Evolutionary conservation across 495 filamentous ascomycete species (phyloP), one percentile per base, ranked within the genome.

Genomic region (Oidiodendron maius): DNA sequence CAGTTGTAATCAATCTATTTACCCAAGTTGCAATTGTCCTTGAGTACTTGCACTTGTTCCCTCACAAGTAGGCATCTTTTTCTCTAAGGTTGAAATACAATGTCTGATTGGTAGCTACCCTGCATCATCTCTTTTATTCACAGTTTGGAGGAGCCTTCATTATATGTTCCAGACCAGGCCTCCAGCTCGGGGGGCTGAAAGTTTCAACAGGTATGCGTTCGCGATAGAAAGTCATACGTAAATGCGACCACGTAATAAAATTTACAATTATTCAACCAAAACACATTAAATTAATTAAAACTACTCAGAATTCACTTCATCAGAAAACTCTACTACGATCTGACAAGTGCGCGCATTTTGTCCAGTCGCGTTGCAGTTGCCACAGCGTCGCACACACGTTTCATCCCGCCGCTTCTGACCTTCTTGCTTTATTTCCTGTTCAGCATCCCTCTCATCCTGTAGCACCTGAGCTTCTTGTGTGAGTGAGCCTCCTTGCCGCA

Each of bases 341-440:
- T 48, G 10, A 40, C 32, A 48, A 13, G 45, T 48, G 17, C 45
- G 30, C 28, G 45, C 45, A 48, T 48, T 48, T 24, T 48, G 45
- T 15, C 18, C 22, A 48, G 28, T 20, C 24, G 17, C 35, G 17
- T 22, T 22, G 18, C 45, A 48, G 45, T 38, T 44, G 8, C 23
- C 28, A 32, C 28, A 32, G 28, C 28, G 28, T 32, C 28, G 28
- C 28, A n/a, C 28, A 32, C 28, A n/a, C n/a, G 28, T 32, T 32
- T 32, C 28, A 8, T 32, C n/a, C 28, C 28, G 8, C n/a, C 8
- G 30, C 43, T 30, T 36, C 25, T 16, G 43, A 46, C 43, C 22
- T 46, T 36, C 43, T 35, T 46, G 30, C 35, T 46, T 21, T 46
- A 46, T 26, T 17, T 46, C 8, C 18, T 32, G 25, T 35, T 4